Evolutionary conservation across 2,329 filamentous ascomycete species (phyloP).

Genomic region (Cylindrodendrum hubeiense): DNA sequence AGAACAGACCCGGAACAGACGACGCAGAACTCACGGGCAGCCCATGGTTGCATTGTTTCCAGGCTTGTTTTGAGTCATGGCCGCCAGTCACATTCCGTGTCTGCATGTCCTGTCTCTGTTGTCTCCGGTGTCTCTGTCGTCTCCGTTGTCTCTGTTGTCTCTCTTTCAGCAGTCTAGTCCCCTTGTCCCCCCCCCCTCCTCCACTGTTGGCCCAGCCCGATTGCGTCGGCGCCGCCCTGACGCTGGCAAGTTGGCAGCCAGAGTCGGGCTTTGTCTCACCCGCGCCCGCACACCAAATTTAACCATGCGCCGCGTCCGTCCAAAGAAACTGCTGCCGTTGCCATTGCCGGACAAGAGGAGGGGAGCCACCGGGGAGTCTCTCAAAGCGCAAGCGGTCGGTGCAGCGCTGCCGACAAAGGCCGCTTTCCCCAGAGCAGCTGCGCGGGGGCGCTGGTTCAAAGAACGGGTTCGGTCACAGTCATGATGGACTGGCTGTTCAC

Average conservation of each 20-base stretch:
- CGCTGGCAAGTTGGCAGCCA: background rate
- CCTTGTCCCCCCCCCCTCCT: background rate
- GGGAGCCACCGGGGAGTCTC: constrained; percentile 5
- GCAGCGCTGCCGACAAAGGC: constrained; percentile 28
- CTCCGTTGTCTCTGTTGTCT: constrained; percentile 20
- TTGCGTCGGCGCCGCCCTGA: constrained; percentile 38
- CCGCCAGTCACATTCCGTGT: constrained; percentile 44
- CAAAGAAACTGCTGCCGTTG: constrained; percentile 23
- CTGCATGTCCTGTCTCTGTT: background rate
- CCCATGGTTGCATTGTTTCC: constrained; percentile 34
- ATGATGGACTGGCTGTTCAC: constrained; percentile 39
- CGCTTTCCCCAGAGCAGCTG: constrained; percentile 43
- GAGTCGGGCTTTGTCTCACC: constrained; percentile 36
- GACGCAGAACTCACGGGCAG: constrained; percentile 1
- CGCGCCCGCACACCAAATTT: constrained; percentile 26
- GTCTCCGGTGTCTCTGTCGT: background rate
- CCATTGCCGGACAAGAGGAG: constrained; percentile 10
- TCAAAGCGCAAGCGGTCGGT: constrained; percentile 37
- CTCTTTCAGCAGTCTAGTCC: constrained; percentile 31
- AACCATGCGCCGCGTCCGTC: constrained; percentile 40
- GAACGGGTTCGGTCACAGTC: constrained; percentile 44
- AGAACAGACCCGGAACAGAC: background rate
- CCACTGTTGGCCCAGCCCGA: constrained; percentile 34
- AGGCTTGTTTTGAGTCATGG: constrained; percentile 41
- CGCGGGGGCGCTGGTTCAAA: constrained; percentile 30